Evolutionary conservation across 805 yeast species (phyloP), one percentile per base, ranked within the genome.

Genomic region (Tetrapisispora namnaoensis): DNA sequence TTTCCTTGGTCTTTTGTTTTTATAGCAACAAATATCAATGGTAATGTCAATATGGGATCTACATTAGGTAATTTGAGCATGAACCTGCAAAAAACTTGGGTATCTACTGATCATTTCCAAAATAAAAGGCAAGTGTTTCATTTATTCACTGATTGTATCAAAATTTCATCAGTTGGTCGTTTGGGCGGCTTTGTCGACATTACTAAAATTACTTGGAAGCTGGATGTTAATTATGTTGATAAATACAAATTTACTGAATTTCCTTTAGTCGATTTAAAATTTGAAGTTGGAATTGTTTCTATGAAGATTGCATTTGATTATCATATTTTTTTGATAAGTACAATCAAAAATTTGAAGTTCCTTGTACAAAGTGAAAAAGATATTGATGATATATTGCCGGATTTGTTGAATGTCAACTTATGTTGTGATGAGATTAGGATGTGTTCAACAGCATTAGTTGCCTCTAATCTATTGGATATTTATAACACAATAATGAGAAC

Each of bases 361-460:
- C 79, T 78, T 24, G 69, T 88, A 18, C 82, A 75, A 62, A 93
- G 91, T 61, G 86, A 83, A 57, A 77, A 79, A 55, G 82, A 76
- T 43, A 51, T 57, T 1, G 55, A 65, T 18, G 71, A 70, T 27
- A 60, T 71, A 21, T 65, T 70, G 43, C 77, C 79, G 24, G 95
- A 89, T 60, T 77, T 79, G 45, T 65, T 90, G 13, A 75, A 71
- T 50, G 83, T 79, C 0, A 64, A 69, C 2, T 61, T 76, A 2
- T 67, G 69, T 11, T 72, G 82, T 52, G 78, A 72, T 1, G 69
- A 78, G 0, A 71, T 82, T 16, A 78, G 78, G 49, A 58, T 86
- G 2, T 87, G 77, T 57, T 70, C 84, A 51, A 90, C 98, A 0
- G 88, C 95, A 0, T 72, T 93, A 58, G 83, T 95, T 0, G 93